Evolutionary conservation across 139 green algal species (phyloP).

Genomic region (Gonium pectorale): DNA sequence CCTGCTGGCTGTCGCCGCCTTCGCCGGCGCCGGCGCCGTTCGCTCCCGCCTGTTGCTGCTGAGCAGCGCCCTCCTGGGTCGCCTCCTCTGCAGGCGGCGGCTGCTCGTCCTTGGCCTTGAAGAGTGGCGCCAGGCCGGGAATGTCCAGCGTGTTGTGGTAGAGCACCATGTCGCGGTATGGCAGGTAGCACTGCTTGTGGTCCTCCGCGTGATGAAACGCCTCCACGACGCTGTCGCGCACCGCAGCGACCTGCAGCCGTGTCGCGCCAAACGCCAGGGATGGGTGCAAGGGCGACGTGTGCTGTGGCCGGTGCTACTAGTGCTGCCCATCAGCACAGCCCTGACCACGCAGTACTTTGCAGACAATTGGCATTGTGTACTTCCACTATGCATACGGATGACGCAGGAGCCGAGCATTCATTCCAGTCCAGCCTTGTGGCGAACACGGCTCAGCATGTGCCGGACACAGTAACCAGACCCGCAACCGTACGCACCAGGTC

Average conservation of each 20-base stretch:
- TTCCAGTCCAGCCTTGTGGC: too few species aligned
- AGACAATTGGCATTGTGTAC: too few species aligned
- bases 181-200: conserved; percentile 72
- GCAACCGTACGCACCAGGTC: conserved; percentile 65
- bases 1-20: not conserved
- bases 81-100: conserved; percentile 15
- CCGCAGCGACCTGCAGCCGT: conserved; percentile 32
- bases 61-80: not conserved
- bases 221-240: conserved; percentile 63
- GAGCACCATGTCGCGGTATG: conserved; percentile 67
- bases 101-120: conserved; percentile 55
- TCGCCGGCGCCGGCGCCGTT: not conserved
- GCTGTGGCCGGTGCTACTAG: too few species aligned
- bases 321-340: too few species aligned
- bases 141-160: conserved; percentile 58
- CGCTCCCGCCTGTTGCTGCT: not conserved
- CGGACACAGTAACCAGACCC: too few species aligned
- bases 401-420: too few species aligned
- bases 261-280: too few species aligned
- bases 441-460: too few species aligned
- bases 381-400: too few species aligned
- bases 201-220: conserved; percentile 68
- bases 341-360: too few species aligned
- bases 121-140: conserved; percentile 48
- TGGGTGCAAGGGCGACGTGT: too few species aligned